Conservation (phyloP, 2,329 filamentous ascomycete genomes). For the Alternaria angustiovoidea region DNA sequence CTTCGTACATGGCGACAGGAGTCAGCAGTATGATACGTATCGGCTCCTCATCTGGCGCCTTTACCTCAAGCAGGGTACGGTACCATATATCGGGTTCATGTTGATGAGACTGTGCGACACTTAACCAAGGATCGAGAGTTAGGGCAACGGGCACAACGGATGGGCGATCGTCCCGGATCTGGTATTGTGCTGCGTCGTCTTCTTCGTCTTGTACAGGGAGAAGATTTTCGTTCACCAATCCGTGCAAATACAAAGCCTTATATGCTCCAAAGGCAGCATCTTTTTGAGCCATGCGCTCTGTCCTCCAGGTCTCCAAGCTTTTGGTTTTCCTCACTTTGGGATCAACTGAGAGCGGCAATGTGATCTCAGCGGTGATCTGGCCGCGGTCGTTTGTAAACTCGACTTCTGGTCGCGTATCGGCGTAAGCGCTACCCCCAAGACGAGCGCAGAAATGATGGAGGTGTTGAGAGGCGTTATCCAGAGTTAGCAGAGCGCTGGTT, state of each 20-base stretch:
- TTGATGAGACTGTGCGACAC: slow-evolving; percentile 23
- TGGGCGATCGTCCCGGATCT: slow-evolving; percentile 36
- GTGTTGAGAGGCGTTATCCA: slow-evolving; percentile 77
- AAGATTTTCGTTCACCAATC: slow-evolving; percentile 79
- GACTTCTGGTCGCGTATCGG: slow-evolving; percentile 74
- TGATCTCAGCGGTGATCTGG: slow-evolving; percentile 65
- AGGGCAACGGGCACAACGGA: slow-evolving; percentile 35
- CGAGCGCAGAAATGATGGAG: slow-evolving; percentile 81
- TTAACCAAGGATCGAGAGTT: slow-evolving; percentile 44
- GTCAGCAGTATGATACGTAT: slow-evolving; percentile 34
- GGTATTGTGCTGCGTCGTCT: slow-evolving; percentile 30
- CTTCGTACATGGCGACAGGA: slow-evolving; percentile 27
- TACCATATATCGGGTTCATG: slow-evolving; percentile 26
- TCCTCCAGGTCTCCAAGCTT: slow-evolving; percentile 68
- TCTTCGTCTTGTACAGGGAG: slow-evolving; percentile 64
- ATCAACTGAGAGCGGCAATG: slow-evolving; percentile 76
- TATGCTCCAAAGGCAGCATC: slow-evolving; percentile 89
- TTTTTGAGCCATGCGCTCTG: slow-evolving; percentile 75
- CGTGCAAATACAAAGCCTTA: slow-evolving; percentile 70
- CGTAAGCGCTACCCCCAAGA: slow-evolving; percentile 65
- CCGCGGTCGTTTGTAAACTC: slow-evolving; percentile 55
- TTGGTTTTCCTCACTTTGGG: slow-evolving; percentile 63
- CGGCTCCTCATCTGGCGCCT: slow-evolving; percentile 17
- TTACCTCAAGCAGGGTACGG: slow-evolving; percentile 28
- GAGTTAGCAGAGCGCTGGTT: slow-evolving; percentile 70